Percentiles rank a stretch among this genome's conserved stretches.
phyloP scores from a whole-genome alignment of 169 alveolate species.

The Eimeria praecox region DNA sequence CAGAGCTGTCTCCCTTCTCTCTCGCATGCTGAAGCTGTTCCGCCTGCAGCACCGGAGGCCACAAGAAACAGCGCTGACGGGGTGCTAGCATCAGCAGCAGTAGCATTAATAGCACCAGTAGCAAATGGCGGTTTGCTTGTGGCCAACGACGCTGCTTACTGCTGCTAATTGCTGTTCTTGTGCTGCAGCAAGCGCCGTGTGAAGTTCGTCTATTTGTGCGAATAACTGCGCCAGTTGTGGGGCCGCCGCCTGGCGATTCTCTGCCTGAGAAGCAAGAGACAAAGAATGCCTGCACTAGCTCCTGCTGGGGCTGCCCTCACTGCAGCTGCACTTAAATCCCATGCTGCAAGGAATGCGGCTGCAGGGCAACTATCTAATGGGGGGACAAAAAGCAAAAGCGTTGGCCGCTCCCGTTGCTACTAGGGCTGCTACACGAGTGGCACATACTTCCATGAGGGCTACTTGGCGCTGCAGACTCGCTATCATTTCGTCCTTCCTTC shows the following conservation, averaged over 20 bases:
- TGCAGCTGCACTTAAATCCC: neutral
- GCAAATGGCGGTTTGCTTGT: neutral
- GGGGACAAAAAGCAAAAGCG: neutral
- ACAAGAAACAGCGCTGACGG: neutral
- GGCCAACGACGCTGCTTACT: constrained; percentile 28
- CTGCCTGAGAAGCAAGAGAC: constrained; percentile 48
- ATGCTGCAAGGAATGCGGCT: neutral
- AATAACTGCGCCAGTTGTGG: constrained; percentile 57
- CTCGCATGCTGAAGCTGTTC: constrained; percentile 56
- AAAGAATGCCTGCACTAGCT: neutral
- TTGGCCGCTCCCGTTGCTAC: constrained; percentile 25
- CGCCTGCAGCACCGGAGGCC: constrained; percentile 26
- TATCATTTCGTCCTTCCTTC: constrained; percentile 42
- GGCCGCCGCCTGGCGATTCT: constrained; percentile 26
- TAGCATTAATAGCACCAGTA: neutral
- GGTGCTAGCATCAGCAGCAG: neutral
- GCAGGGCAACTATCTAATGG: neutral
- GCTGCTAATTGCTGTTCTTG: constrained; percentile 72
- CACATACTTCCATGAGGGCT: constrained; percentile 60
- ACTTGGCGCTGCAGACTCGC: constrained; percentile 67
- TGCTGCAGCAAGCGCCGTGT: constrained; percentile 75
- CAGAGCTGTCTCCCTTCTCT: constrained; percentile 42
- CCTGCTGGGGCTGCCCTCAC: neutral
- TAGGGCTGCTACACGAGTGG: neutral
- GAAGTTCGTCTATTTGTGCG: constrained; percentile 72